A percentile compares a stretch with the other conserved stretches of the same genome.
These are phyloP conservation scores for Lepidium aucheri DNA, from an alignment of 345 rosid species.

Conservation along the genomic window DNA sequence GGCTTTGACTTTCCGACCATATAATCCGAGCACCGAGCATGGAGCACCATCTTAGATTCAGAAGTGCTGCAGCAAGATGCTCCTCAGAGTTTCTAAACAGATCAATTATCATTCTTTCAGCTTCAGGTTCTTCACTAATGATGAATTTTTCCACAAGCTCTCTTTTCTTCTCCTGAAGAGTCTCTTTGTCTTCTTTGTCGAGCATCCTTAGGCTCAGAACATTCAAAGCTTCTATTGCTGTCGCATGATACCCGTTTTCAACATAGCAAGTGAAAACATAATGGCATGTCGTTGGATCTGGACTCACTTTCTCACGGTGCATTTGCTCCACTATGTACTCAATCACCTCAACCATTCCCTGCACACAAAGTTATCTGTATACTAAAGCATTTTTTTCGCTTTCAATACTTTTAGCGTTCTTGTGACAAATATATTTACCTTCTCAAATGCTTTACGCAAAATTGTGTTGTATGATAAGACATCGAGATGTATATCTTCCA, in stretches of 20 bases:
- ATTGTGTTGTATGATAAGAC: constrained; percentile 52
- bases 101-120: constrained; percentile 42
- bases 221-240: constrained; percentile 69
- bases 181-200: constrained; percentile 24
- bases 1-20: constrained; percentile 60
- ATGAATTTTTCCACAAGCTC: constrained; percentile 48
- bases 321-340: constrained; percentile 59
- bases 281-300: constrained; percentile 65
- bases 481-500: constrained; percentile 45
- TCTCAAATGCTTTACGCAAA: constrained; percentile 40
- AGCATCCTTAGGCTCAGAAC: constrained; percentile 70
- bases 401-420: background rate
- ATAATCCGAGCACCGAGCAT: constrained; percentile 38
- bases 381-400: background rate
- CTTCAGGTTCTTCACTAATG: constrained; percentile 47
- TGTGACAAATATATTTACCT: constrained; percentile 31
- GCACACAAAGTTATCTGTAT: background rate
- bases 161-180: constrained; percentile 34
- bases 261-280: constrained; percentile 46
- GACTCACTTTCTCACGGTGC: constrained; percentile 47
- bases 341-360: constrained; percentile 58
- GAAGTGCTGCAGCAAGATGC: constrained; percentile 40
- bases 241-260: constrained; percentile 29
- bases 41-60: constrained; percentile 77
- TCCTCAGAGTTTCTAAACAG: constrained; percentile 34